Evolutionary conservation across 2,329 filamentous ascomycete genomes (phyloP).

Genomic region (Claviceps arundinis): DNA sequence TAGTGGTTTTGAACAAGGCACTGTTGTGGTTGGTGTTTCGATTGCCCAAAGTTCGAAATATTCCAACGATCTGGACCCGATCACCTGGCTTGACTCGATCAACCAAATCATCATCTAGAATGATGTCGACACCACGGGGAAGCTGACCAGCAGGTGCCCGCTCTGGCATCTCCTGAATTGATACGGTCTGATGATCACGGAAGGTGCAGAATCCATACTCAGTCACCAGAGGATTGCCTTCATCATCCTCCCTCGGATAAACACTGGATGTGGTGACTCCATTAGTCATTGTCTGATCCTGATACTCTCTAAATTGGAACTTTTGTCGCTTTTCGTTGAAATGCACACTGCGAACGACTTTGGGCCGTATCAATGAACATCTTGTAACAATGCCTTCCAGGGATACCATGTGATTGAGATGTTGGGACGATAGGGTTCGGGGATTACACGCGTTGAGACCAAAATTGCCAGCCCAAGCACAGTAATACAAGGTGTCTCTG

Average conservation of each 20-base stretch:
- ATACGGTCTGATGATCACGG: slow-evolving; percentile 92
- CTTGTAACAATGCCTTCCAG: slow-evolving; percentile 96
- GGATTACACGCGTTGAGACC: slow-evolving; percentile 92
- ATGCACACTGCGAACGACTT: slow-evolving; percentile 96
- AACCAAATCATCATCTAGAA: slow-evolving; percentile 91
- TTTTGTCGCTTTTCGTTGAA: slow-evolving; percentile 79
- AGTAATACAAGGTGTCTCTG: slow-evolving; percentile 81
- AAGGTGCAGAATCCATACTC: slow-evolving; percentile 96
- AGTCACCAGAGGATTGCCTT: slow-evolving; percentile 82
- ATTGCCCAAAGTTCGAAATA: slow-evolving; percentile 88
- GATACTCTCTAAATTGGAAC: slow-evolving; percentile 82
- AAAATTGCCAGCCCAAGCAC: slow-evolving; percentile 93
- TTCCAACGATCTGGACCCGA: slow-evolving; percentile 90
- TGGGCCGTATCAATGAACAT: slow-evolving; percentile 87
- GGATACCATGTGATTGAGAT: slow-evolving; percentile 94
- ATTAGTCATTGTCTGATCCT: slow-evolving; percentile 94
- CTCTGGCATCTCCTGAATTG: slow-evolving; percentile 98
- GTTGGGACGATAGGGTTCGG: slow-evolving; percentile 73
- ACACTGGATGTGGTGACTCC: slow-evolving; percentile 81
- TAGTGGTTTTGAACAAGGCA: slow-evolving; percentile 85
- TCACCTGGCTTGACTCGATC: slow-evolving; percentile 93
- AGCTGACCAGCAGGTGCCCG: slow-evolving; percentile 89
- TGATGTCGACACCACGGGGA: slow-evolving; percentile 88
- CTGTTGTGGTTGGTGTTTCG: slow-evolving; percentile 83
- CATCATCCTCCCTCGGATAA: slow-evolving; percentile 85